Conservation (phyloP, 179 eudicot genomes). For the Heliamphora pulchella region DNA sequence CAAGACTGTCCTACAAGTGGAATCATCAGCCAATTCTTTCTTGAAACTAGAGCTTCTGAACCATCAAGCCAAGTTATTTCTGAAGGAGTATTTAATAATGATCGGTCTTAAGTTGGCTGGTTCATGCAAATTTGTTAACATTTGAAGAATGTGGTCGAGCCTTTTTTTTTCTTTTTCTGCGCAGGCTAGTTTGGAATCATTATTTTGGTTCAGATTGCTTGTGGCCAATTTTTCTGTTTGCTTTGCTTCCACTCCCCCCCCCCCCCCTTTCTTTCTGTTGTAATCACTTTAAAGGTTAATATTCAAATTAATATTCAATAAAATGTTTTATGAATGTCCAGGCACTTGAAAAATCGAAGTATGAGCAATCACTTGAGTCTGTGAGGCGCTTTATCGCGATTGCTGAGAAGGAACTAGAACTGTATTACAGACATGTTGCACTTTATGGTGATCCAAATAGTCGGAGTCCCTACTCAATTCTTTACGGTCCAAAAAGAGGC, state of each 20-base stretch:
- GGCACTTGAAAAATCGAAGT: constrained; percentile 87
- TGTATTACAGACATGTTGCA: constrained; percentile 78
- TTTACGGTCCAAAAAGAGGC: constrained; percentile 28
- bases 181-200: neutral
- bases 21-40: neutral
- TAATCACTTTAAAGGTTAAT: neutral
- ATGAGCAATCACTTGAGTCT: constrained; percentile 91
- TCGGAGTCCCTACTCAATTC: constrained; percentile 24
- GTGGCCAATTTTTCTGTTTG: no score
- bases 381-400: constrained; percentile 73
- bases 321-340: constrained; percentile 18
- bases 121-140: neutral
- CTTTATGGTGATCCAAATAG: constrained; percentile 53
- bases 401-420: constrained; percentile 81
- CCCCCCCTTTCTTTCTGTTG: neutral
- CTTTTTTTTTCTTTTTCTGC: no score
- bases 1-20: neutral
- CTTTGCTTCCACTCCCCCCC: neutral
- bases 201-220: neutral
- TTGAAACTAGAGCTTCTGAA: neutral
- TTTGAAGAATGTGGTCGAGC: neutral
- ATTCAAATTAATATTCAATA: neutral
- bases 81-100: neutral
- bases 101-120: neutral
- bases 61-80: neutral